Base-by-base conservation (phyloP, 345 rosid genomes). In the Ceriops zippeliana region DNA sequence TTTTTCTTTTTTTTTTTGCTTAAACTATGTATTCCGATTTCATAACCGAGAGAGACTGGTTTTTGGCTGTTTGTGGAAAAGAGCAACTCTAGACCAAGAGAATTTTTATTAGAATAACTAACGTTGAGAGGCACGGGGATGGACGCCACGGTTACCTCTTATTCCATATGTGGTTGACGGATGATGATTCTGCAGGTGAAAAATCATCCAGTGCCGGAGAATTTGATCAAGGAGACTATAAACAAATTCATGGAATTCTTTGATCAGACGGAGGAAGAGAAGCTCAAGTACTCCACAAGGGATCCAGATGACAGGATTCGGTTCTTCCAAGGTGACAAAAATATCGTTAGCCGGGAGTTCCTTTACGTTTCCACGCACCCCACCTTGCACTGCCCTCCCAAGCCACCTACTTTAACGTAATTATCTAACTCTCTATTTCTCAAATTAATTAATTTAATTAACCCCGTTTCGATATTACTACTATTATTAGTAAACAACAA, bases 341-440 rank as follows among this genome's bases (percentile, higher is more conserved):
- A 76, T 4, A 8, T 22, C 21, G 7, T 54, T 54, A 54, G 58
- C 26, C 53, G 82, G 32, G 82, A 79, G 53, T 72, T 26, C 26
- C 67, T 79, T 11, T 75, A 79, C 61, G 26, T 76, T 17, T 59
- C 73, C 3, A 58, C 77, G 5, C 77, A 75, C 62, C 80, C 83
- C 16, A 65, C 47, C 1, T 27, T 47, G 27, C 70, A 79, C 54
- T 79, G 78, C 60, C 83, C 83, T 5, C 6, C 9, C 13, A 42
- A 76, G 17, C 74, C 82, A 0, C 10, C 53, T n/a, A n/a, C 9
- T 52, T 62, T 75, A 38, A 72, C 75, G 83, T 79, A 49, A 2
- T 42, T 42, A 42, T 2, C 16, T 13, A 42, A 3, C 17, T 38
- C 13, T 38, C 15, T 34, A 7, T 7, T 34, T 38, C 47, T 38